A percentile compares a stretch with the other conserved stretches of the same genome.
phyloP scores from a whole-genome alignment of 78 protist genomes.

The Pelomyxa schiedti region DNA sequence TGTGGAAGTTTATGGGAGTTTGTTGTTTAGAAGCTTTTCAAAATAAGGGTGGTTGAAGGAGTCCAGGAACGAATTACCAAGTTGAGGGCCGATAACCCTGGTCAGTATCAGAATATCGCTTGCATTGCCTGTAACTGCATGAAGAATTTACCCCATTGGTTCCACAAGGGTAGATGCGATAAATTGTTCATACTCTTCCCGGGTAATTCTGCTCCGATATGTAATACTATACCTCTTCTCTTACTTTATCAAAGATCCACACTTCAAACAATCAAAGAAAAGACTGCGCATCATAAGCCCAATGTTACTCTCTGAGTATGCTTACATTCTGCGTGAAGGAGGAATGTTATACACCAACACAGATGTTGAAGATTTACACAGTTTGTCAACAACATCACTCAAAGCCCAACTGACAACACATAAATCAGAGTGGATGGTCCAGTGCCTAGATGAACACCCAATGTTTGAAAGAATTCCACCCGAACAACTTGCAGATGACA shows the following conservation, averaged over 20 bases:
- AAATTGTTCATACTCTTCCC: constrained; percentile 52
- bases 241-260: constrained; percentile 22
- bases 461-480: constrained; percentile 18
- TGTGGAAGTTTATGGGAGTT: too few relatives aligned
- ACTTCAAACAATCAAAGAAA: constrained; percentile 40
- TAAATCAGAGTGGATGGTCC: constrained; percentile 60
- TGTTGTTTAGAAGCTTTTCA: too few relatives aligned
- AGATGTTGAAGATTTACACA: constrained; percentile 47
- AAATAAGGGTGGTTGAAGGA: too few relatives aligned
- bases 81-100: background rate
- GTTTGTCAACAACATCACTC: too few relatives aligned
- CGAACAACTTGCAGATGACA: constrained; percentile 5
- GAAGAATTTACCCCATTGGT: constrained; percentile 49
- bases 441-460: constrained; percentile 19
- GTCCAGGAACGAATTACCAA: background rate
- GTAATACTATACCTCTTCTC: background rate
- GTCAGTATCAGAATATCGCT: constrained; percentile 21
- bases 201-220: constrained; percentile 6
- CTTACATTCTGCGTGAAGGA: constrained; percentile 21
- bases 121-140: constrained; percentile 35
- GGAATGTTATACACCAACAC: constrained; percentile 56
- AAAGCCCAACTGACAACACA: too few relatives aligned
- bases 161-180: constrained; percentile 27
- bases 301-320: constrained; percentile 51
- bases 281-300: constrained; percentile 40